Base-by-base conservation (phyloP, 352 stramenopile species). In the Globisporangium emineosum region DNA sequence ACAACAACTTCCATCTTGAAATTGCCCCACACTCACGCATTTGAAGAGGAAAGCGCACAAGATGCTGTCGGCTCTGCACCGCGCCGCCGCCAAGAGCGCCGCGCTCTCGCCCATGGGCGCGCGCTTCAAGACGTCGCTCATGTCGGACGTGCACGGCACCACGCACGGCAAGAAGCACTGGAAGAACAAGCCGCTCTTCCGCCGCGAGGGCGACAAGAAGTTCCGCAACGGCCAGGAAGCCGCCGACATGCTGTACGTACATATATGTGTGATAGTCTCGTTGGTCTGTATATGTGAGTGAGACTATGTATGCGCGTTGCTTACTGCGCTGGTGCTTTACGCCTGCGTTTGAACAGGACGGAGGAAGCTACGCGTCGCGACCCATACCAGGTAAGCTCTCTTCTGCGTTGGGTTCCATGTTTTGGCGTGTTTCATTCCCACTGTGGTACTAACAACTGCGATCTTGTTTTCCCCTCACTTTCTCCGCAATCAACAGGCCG, bases 111-210 rank as follows among this genome's bases (percentile, higher is more conserved):
- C 72, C 23, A 29, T 60, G 21, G 62, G 75, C 5, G 64, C 68
- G 35, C 77, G 77, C 56, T 70, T 69, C 56, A 60, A 58, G 57
- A 77, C 83, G 23, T 83, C 81, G 66, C 80, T 95, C 68, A 95
- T 95, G 86, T 93, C 86, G 74, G 86, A 95, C 69, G 86, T 95
- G 12, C 86, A 95, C 71, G 86, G 86, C 62, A 95, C 86, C 43
- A 93, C 79, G 6, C 86, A 95, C 74, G 86, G 86, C 73, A 91
- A 92, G 71, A 95, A 95, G 71, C 82, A 92, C 61, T 99, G 95
- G 95, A 92, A 96, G 67, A 98, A 98, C 83, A 98, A 98, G 73
- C 96, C 96, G 37, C 85, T 99, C 8, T 98, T 98, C 78, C 90
- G 95, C 52, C 93, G 95, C 65, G 93, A 98, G 59, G 95, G 96